Base-by-base conservation (phyloP, 1,284 basidiomycete genomes). In the Ganoderma lucidum region DNA sequence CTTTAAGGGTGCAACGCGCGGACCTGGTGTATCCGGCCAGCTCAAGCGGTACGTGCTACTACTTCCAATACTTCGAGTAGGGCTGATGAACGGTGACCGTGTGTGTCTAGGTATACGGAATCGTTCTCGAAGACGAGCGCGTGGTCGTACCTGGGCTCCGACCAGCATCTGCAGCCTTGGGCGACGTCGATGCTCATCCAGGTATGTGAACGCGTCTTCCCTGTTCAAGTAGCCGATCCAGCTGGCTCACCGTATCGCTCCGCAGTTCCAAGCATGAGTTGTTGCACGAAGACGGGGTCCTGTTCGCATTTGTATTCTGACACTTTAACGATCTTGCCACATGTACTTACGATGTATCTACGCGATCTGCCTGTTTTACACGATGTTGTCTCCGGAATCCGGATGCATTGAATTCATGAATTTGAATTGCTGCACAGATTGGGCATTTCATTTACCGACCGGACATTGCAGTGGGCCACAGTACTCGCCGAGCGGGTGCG, bases 1-100 rank as follows among this genome's bases (percentile, higher is more conserved):
- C 53, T 81, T 86, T 63, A 78, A 82, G 45, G 84, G 86, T 58
- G 58, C 92, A 28, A 79, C 81, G 23, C 87, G 88, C 53, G 88
- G 84, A 2, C 87, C 88, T 0, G 87, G 85, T 0, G 75, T 82
- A 44, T 86, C 86, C 1, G 91, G 90, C 4, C 71, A 72, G 17
- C 84, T 92, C 44, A 83, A 86, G 63, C 80, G 87, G 81, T 82
- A 56, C 65, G 65, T 62, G 19, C 23, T 37, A 9, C n/a, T 28
- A 6, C 15, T 19, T 55, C 8, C 30, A 5, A 17, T 35, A 17
- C 19, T 32, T 5, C 14, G 32, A 28, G 19, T 19, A 5, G n/a
- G 19, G 37, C 48, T 51, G 15, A 61, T 23, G 39, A 41, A 15
- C 9, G 1, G n/a, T 15, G 35, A 23, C 5, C 17, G 9, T 3